Conservation (phyloP, 352 stramenopile genomes). For the Plasmopara viticola region DNA sequence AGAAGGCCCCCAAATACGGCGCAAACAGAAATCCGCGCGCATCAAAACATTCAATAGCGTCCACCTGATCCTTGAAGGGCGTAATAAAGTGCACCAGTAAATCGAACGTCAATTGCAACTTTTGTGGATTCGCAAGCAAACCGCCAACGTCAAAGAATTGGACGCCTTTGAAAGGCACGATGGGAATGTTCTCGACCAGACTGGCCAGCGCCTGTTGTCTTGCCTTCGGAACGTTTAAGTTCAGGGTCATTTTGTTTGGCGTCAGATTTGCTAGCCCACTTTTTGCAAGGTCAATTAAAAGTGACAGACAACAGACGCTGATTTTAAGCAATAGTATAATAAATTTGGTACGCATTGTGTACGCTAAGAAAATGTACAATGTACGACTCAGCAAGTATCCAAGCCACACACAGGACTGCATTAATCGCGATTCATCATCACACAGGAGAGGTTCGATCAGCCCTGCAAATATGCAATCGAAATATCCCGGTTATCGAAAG, state of each 20-base stretch:
- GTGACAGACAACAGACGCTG: no score
- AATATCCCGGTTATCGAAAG: no score
- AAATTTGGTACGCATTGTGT: no score
- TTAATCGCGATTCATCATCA: no score
- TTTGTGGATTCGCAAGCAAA: conserved; percentile 81
- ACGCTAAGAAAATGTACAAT: no score
- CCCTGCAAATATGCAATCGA: no score
- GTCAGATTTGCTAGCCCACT: no score
- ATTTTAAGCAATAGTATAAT: no score
- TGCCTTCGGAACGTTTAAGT: conserved; percentile 42
- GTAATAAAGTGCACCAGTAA: conserved; percentile 80
- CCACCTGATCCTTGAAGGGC: conserved; percentile 47
- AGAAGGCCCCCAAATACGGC: conserved; percentile 90
- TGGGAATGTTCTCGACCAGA: conserved; percentile 89
- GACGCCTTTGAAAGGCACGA: conserved; percentile 95
- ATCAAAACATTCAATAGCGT: conserved; percentile 91
- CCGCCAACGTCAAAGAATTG: conserved; percentile 98
- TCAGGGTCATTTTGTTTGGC: conserved; percentile 1
- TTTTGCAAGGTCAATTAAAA: no score
- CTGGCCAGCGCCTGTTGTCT: conserved; percentile 45
- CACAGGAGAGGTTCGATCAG: no score
- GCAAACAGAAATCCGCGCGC: conserved; percentile 96
- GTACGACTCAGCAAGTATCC: no score
- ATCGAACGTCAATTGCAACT: conserved; percentile 91
- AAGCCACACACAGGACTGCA: no score